Base-by-base conservation (phyloP, 805 yeast species). In the Kregervanrija fluxuum region DNA sequence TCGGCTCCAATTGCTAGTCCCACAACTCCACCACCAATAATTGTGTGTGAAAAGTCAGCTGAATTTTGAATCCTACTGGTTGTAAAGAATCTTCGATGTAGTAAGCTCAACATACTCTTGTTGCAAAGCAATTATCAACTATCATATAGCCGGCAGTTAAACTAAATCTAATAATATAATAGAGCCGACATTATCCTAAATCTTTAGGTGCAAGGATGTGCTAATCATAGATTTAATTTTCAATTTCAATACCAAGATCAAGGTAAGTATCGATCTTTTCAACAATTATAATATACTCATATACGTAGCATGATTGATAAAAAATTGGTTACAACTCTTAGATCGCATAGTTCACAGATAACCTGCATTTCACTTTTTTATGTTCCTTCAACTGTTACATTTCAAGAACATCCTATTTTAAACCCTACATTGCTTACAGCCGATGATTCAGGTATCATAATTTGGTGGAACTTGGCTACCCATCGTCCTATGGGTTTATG, bases 1-100 rank as follows among this genome's bases (percentile, higher is more conserved):
- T 83, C 82, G 1, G 91, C 78, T 1, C 85, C 95, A 44, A 87
- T 72, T 0, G 96, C 87, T 31, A 52, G 36, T 2, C 55, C 55
- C 32, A 52, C 50, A 5, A 46, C 54, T 2, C 56, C 56, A 3
- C 49, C 56, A 12, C 56, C 56, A 37, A 53, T 48, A 12, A 53
- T 39, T 5, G 51, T 47, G 40, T 53, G 56, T 11, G 56, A 39
- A 30, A 53, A 53, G 33, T 51, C 54, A 4, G 44, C 50, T 33
- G 28, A 22, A 22, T 22, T 6, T 22, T 22, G 28, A 6, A 22
- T 22, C 6, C 28, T 6, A 22, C 28, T 6, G 28, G 28, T 22
- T 22, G 28, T 22, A 6, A 22, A 22, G 6, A 22, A 22, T 22
- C 28, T 22, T 22, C 28, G 28, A 6, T 22, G 6, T 22, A 22